Percentiles rank a stretch among this genome's conserved stretches.
These are phyloP conservation scores for Hypoxylon sp. DNA, from an alignment of 2,329 filamentous ascomycete species.

Conservation along the genomic window DNA sequence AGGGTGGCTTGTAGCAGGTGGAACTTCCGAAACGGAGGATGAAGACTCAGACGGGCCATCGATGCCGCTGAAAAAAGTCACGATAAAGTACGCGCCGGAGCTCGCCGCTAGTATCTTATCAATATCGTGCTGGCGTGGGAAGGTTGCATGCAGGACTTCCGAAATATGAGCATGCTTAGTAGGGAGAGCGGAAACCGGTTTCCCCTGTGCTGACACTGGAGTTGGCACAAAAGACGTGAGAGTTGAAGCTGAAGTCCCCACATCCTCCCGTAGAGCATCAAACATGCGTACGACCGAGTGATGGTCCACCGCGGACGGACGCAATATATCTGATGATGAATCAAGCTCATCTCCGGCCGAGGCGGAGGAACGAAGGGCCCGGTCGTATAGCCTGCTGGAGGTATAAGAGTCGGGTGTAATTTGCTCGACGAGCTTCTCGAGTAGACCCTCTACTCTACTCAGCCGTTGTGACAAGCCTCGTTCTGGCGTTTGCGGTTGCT, in stretches of 20 bases:
- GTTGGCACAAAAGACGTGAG: conserved; percentile 37
- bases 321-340: conserved; percentile 46
- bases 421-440: conserved; percentile 61
- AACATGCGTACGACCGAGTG: conserved; percentile 52
- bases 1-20: conserved; percentile 59
- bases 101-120: conserved; percentile 50
- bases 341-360: conserved; percentile 49
- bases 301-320: conserved; percentile 49
- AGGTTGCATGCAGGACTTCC: conserved; percentile 51
- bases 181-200: conserved; percentile 39
- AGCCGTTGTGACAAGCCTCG: conserved; percentile 59
- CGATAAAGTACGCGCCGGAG: conserved; percentile 49
- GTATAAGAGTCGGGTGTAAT: conserved; percentile 51
- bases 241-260: conserved; percentile 35
- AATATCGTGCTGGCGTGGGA: conserved; percentile 55
- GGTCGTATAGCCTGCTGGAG: conserved; percentile 41
- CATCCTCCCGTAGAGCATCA: conserved; percentile 35
- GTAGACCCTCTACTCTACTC: conserved; percentile 61
- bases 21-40: conserved; percentile 49
- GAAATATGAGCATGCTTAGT: conserved; percentile 53
- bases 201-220: conserved; percentile 39
- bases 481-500: conserved; percentile 53
- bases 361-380: conserved; percentile 46
- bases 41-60: conserved; percentile 47
- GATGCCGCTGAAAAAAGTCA: conserved; percentile 51